Percentiles rank a stretch among this genome's conserved stretches.
Conservation (phyloP, 1,284 basidiomycete genomes). For the Papiliotrema fonsecae region DNA sequence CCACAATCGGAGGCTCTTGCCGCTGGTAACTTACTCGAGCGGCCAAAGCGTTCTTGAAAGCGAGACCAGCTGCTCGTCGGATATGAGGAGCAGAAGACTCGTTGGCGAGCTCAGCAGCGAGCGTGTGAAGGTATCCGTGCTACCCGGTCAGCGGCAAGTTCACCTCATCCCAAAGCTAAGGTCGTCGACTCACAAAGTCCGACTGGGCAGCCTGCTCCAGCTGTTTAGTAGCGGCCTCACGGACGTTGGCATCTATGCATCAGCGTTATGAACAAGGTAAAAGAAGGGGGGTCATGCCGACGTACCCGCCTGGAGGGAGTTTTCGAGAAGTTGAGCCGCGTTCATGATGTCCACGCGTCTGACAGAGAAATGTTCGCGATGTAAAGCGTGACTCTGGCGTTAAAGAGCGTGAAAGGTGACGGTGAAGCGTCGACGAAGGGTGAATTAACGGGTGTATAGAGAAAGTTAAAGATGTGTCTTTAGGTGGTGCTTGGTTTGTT, state of each 20-base stretch:
- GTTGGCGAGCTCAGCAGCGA: slow-evolving; percentile 74
- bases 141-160: slow-evolving; percentile 36
- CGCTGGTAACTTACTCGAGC: slow-evolving; percentile 65
- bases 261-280: slow-evolving; percentile 6
- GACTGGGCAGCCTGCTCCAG: slow-evolving; percentile 76
- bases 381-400: no score
- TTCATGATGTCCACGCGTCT: slow-evolving; percentile 77
- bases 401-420: no score
- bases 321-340: slow-evolving; percentile 78
- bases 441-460: no score
- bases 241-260: slow-evolving; percentile 56
- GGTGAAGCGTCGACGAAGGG: no score
- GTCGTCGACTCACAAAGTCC: slow-evolving; percentile 64
- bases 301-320: slow-evolving; percentile 82
- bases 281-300: slow-evolving; percentile 23
- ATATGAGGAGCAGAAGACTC: slow-evolving; percentile 69
- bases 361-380: no score
- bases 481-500: no score
- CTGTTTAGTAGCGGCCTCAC: slow-evolving; percentile 81
- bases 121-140: slow-evolving; percentile 84
- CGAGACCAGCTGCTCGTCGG: slow-evolving; percentile 89
- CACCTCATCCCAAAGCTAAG: neutral
- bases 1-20: no score
- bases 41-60: slow-evolving; percentile 91
- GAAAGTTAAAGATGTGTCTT: no score